These are phyloP conservation scores for Colletotrichum viniferum DNA, from an alignment of 2,329 filamentous ascomycete species.

Conservation along the genomic window DNA sequence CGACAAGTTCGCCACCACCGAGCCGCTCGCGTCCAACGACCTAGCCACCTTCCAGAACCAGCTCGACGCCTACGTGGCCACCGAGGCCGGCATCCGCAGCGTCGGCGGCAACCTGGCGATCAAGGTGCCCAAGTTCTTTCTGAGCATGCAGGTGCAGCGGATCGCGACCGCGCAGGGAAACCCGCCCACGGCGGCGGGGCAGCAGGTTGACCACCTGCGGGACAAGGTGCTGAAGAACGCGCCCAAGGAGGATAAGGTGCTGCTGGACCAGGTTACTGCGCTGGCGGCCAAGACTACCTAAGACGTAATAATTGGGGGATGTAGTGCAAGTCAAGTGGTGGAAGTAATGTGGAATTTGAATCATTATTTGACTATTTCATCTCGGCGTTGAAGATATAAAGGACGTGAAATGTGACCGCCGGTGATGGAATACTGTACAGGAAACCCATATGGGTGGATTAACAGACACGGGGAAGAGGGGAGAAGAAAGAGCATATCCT, in stretches of 20 bases:
- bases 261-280: conserved; percentile 57
- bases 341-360: conserved; percentile 12
- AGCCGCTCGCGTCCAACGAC: conserved; percentile 52
- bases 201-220: conserved; percentile 60
- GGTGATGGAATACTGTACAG: conserved; percentile 1
- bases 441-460: background rate
- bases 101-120: conserved; percentile 57
- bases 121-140: conserved; percentile 69
- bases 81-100: conserved; percentile 62
- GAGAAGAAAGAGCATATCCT: background rate
- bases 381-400: background rate
- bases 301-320: background rate
- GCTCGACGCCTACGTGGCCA: conserved; percentile 62
- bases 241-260: conserved; percentile 48
- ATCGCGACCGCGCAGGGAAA: conserved; percentile 65
- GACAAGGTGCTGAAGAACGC: conserved; percentile 64
- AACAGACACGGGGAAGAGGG: background rate
- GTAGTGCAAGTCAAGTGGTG: background rate
- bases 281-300: conserved; percentile 26
- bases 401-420: background rate
- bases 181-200: conserved; percentile 52
- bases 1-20: conserved; percentile 53
- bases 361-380: conserved; percentile 7
- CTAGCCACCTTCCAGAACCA: conserved; percentile 56
- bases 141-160: conserved; percentile 61